phyloP scores from a whole-genome alignment of 257 asterid genomes.

The Solanum paucissectum region DNA sequence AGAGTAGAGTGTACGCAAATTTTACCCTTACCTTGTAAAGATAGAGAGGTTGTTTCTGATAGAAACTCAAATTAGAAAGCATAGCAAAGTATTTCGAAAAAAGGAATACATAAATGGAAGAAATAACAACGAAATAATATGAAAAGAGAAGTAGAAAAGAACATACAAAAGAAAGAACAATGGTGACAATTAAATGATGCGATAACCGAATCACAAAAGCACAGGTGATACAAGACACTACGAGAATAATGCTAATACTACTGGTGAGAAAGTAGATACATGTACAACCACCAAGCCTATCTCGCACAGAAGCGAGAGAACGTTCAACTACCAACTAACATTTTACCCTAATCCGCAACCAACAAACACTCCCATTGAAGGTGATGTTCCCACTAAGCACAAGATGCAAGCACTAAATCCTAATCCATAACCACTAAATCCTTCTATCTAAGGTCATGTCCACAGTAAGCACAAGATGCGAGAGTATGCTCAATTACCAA shows the following conservation, averaged over 20 bases:
- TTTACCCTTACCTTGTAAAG: neutral
- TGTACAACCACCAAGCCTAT: no score
- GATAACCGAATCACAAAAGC: neutral
- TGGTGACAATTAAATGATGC: neutral
- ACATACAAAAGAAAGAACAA: neutral
- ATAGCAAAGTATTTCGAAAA: neutral
- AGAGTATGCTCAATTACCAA: neutral
- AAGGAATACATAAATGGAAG: neutral
- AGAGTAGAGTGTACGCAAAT: no score
- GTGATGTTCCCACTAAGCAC: neutral
- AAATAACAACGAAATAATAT: no score
- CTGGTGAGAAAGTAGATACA: neutral
- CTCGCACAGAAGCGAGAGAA: no score
- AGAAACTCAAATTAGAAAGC: neutral
- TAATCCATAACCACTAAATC: neutral
- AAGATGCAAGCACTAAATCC: neutral
- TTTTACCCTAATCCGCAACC: no score
- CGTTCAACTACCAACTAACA: no score
- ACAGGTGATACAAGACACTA: neutral
- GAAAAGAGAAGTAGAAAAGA: neutral
- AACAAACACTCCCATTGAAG: no score
- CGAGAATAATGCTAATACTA: no score
- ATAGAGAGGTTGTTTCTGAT: neutral
- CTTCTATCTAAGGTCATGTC: neutral
- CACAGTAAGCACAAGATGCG: neutral